Conservation (phyloP, 2,329 filamentous ascomycete species). For the Paraphoma chrysanthemicola region DNA sequence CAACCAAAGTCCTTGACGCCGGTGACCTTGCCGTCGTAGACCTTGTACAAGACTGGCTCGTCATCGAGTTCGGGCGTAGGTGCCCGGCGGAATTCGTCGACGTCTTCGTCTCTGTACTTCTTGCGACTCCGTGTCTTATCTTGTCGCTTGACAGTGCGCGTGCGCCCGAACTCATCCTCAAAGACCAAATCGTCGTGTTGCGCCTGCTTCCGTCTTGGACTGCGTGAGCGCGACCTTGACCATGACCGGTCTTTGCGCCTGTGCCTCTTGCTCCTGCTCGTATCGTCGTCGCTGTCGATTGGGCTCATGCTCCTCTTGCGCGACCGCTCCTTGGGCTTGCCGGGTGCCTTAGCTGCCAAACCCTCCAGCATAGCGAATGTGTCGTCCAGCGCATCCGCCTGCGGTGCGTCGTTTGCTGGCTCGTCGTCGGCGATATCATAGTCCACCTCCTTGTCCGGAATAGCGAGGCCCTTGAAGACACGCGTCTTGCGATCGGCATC, state of each 20-base stretch:
- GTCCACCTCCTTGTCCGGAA: conserved; percentile 76
- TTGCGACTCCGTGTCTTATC: conserved; percentile 51
- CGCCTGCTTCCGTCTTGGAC: conserved; percentile 52
- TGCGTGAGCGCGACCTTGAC: conserved; percentile 62
- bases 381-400: conserved; percentile 81
- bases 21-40: conserved; percentile 89
- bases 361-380: conserved; percentile 91
- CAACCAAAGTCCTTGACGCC: conserved; percentile 95
- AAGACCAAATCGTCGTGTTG: conserved; percentile 61
- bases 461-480: conserved; percentile 87
- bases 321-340: conserved; percentile 54
- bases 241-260: conserved; percentile 57
- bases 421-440: conserved; percentile 59
- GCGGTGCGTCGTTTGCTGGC: conserved; percentile 46
- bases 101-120: conserved; percentile 48
- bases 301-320: conserved; percentile 69
- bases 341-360: conserved; percentile 63
- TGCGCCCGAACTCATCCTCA: conserved; percentile 66
- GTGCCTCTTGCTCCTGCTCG: conserved; percentile 51
- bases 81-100: conserved; percentile 69
- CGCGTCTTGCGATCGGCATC: conserved; percentile 75
- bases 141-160: conserved; percentile 48
- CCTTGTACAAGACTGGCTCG: conserved; percentile 78
- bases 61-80: conserved; percentile 82
- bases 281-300: conserved; percentile 53